Conservation (phyloP, 305 asterid species). For the Fraxinus paxiana region DNA sequence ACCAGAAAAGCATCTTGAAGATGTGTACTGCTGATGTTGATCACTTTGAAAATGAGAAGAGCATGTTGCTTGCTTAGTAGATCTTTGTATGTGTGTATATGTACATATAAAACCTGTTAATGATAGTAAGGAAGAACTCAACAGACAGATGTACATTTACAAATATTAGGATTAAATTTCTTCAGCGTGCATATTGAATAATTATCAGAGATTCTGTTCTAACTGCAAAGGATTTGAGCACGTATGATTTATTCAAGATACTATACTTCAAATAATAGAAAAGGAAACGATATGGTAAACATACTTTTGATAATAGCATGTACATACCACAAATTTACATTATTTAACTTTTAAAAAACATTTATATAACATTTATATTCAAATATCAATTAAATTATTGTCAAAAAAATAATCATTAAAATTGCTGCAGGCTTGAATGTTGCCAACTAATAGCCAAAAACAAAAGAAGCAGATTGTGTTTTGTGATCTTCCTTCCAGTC, state of each 20-base stretch:
- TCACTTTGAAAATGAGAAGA: background rate
- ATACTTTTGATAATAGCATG: background rate
- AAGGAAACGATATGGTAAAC: background rate
- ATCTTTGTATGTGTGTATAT: background rate
- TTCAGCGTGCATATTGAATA: background rate
- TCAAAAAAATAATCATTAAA: background rate
- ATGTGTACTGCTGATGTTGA: background rate
- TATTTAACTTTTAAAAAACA: background rate
- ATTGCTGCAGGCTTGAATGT: background rate
- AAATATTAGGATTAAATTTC: background rate
- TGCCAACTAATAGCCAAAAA: background rate
- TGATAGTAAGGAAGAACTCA: background rate
- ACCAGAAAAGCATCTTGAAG: background rate
- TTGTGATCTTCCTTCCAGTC: background rate
- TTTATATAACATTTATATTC: background rate
- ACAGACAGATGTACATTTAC: background rate
- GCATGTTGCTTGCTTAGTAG: background rate
- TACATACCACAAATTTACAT: background rate
- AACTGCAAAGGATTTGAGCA: background rate
- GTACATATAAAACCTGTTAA: background rate
- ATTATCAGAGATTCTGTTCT: background rate
- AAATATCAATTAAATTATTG: background rate
- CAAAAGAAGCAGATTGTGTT: background rate
- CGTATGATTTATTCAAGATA: background rate
- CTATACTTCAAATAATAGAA: background rate